Evolutionary conservation across 805 yeast genomes (phyloP).

Genomic region (Monosporozyma aerobia): DNA sequence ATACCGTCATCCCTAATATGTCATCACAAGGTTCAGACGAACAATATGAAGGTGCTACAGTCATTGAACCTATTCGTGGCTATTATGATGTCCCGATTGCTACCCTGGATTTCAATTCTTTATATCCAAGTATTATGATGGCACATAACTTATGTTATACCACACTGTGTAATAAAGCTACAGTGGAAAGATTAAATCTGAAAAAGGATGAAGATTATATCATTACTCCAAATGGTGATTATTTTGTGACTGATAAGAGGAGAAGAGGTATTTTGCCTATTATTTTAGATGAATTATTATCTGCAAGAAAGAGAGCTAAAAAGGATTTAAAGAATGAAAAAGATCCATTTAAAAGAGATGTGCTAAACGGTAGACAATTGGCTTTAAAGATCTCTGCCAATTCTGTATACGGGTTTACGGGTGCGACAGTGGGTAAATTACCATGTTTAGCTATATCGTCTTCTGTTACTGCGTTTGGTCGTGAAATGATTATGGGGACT

Average conservation of each 20-base stretch:
- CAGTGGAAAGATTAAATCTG: slow-evolving; percentile 56
- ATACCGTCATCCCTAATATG: slow-evolving; percentile 85
- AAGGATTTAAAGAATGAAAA: slow-evolving; percentile 83
- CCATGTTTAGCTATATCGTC: slow-evolving; percentile 97
- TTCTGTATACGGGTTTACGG: slow-evolving; percentile 97
- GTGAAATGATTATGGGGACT: slow-evolving; percentile 92
- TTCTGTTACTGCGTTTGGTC: slow-evolving; percentile 90
- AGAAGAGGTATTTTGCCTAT: slow-evolving; percentile 88
- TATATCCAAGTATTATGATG: slow-evolving; percentile 98
- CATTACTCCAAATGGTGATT: slow-evolving; percentile 85
- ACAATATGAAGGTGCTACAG: slow-evolving; percentile 97
- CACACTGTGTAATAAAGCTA: slow-evolving; percentile 61
- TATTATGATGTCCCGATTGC: slow-evolving; percentile 97
- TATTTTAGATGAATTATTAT: slow-evolving; percentile 75
- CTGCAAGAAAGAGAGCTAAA: slow-evolving; percentile 91
- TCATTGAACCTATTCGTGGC: slow-evolving; percentile 92
- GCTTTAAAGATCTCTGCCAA: slow-evolving; percentile 96
- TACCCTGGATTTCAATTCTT: slow-evolving; percentile 91
- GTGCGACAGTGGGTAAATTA: slow-evolving; percentile 94
- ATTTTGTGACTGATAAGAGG: slow-evolving; percentile 59
- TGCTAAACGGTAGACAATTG: slow-evolving; percentile 91
- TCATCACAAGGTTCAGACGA: slow-evolving; percentile 76
- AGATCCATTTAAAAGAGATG: slow-evolving; percentile 89
- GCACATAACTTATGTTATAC: slow-evolving; percentile 97
- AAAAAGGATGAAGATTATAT: slow-evolving; percentile 71